These are phyloP conservation scores for carrot (Daucus carota) DNA, from an alignment of 129 eudicot species.

Conservation along the genomic window DH1_v3.0 NC_030385.2:9108501-9109000, in stretches of 20 bases:
- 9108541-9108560: constrained; percentile 60
- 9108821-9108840: constrained; percentile 92
- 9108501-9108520: too few species aligned
- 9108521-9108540: background rate
- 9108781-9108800: constrained; percentile 80
- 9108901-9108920: background rate
- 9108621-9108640: constrained; percentile 59
- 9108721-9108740: constrained; percentile 39
- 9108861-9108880: constrained; percentile 49
- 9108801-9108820: constrained; percentile 83
- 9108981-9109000: background rate
- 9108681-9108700: background rate
- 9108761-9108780: constrained; percentile 73
- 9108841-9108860: constrained; percentile 72
- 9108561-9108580: constrained; percentile 89
- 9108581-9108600: constrained; percentile 88
- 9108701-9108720: background rate
- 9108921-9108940: background rate
- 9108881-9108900: constrained; percentile 92
- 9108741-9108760: constrained; percentile 90
- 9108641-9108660: background rate
- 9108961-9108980: background rate
- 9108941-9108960: background rate
- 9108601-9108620: constrained; percentile 90
- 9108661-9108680: background rate